Base-by-base conservation (phyloP, 2,329 filamentous ascomycete genomes). In the Aspergillus sp. region DNA sequence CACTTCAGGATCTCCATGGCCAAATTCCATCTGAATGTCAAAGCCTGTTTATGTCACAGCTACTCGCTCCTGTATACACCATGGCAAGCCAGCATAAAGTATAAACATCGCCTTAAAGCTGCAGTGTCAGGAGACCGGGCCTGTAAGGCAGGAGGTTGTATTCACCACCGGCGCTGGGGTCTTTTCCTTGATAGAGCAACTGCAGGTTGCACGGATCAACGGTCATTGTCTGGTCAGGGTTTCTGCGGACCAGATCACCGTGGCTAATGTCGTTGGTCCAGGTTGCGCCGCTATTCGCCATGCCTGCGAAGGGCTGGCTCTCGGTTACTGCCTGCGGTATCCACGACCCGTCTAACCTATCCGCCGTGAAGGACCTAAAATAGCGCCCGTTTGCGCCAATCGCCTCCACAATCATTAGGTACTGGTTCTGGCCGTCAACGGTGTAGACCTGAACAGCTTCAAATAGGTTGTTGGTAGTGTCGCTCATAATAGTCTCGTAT, bases 241-340 rank as follows among this genome's bases (percentile, higher is more conserved):
- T 70, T 35, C 41, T 63, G 37, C 76, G 68, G 35, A 80, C 48
- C 25, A 80, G 51, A 40, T 81, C 78, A 20, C 78, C 78, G 46
- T 80, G 75, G 48, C 71, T 77, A 49, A 82, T 79, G 39, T 79
- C 74, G 51, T 78, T 72, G 28, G 75, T 78, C 77, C 77, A 82
- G 13, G 66, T 67, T 1, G 74, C 74, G 24, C 73, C 76, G 30
- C 68, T 78, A 58, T 80, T 81, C 16, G 68, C 72, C 60, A 76
- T 77, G 45, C 78, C 74, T n/a, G 76, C 76, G 38, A 81, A 82
- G 0, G 77, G 75, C 11, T 54, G 59, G 43, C 47, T 54, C 60
- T 80, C 77, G 11, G 47, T 66, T 1, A 60, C 60, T 2, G 75
- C 72, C 45, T 79, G 69, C 6, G 67, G 42, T 0, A 72, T 76